These are phyloP conservation scores for Paracoccidioides brasiliensis DNA, from an alignment of 2,329 filamentous ascomycete genomes.

Conservation along the genomic window DNA sequence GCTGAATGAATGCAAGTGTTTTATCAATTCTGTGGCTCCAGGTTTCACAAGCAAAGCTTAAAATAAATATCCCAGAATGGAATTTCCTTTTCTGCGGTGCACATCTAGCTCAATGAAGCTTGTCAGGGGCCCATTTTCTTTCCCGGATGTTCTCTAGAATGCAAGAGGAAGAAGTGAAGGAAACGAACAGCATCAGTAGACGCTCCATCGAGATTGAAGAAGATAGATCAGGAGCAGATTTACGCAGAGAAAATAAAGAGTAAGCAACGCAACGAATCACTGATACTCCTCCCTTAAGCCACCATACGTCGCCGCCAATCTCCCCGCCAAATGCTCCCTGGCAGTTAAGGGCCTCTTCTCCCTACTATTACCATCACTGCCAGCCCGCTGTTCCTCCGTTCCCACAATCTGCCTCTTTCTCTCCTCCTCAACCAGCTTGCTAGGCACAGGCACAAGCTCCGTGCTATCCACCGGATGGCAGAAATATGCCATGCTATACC, in stretches of 20 bases:
- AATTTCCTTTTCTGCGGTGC: no score
- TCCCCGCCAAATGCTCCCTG: conserved; percentile 43
- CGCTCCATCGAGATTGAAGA: not conserved
- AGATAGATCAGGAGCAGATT: no score
- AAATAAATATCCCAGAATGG: no score
- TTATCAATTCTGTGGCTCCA: no score
- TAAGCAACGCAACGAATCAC: not conserved
- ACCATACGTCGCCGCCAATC: conserved; percentile 47
- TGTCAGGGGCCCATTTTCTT: no score
- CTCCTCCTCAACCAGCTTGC: conserved; percentile 34
- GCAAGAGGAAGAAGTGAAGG: no score
- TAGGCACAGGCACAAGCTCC: conserved; percentile 43
- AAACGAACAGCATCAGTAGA: not conserved
- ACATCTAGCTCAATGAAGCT: no score
- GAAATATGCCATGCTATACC: conserved; percentile 50
- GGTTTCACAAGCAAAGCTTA: no score
- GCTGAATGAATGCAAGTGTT: no score
- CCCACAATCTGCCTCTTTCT: conserved; percentile 17
- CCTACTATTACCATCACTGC: conserved; percentile 32
- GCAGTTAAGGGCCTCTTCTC: conserved; percentile 40
- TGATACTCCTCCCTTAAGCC: conserved; percentile 18
- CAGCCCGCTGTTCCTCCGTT: conserved; percentile 24
- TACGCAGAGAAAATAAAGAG: not conserved
- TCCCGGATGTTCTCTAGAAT: no score
- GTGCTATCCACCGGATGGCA: conserved; percentile 48